Conservation (phyloP, 768 basidiomycete genomes). For the Collybia sordida region DNA sequence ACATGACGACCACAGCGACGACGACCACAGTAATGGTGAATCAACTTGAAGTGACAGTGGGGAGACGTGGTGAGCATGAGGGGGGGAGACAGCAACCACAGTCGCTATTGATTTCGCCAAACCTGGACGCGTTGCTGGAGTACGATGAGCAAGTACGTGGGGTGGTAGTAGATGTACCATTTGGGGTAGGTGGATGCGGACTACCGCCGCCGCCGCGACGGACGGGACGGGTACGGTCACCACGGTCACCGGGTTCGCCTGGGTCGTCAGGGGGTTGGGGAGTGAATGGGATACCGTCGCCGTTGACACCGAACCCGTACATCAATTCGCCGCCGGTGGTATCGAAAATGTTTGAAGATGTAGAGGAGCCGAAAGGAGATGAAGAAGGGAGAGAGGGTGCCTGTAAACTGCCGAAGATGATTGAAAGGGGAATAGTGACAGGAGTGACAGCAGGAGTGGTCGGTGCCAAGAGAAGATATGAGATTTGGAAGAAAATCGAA, state of each 20-base stretch:
- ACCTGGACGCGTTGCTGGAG: slow-evolving; percentile 59
- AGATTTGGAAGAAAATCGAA: no score
- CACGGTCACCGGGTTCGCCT: slow-evolving; percentile 16
- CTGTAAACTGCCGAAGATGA: slow-evolving; percentile 9
- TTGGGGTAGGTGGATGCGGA: slow-evolving; percentile 33
- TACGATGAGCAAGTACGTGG: slow-evolving; percentile 52
- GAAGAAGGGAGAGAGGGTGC: slow-evolving; percentile 9
- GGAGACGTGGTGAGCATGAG: neutral
- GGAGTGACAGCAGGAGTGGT: no score
- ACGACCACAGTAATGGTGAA: neutral
- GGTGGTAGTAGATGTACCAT: slow-evolving; percentile 4
- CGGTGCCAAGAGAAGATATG: slow-evolving; percentile 1
- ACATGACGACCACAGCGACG: neutral
- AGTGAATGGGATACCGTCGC: slow-evolving; percentile 7
- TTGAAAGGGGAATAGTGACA: slow-evolving; percentile 13
- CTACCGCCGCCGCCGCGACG: slow-evolving; percentile 52
- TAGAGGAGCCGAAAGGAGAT: slow-evolving; percentile 5
- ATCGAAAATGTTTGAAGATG: slow-evolving; percentile 21
- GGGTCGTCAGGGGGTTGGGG: slow-evolving; percentile 8
- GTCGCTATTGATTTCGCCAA: slow-evolving; percentile 52
- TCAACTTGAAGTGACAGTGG: no score
- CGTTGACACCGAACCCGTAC: slow-evolving; percentile 35
- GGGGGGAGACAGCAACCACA: slow-evolving; percentile 10
- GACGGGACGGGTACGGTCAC: slow-evolving; percentile 13
- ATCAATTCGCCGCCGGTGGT: slow-evolving; percentile 45